Base-by-base conservation (phyloP, 257 asterid genomes). In the Petunia secreta region DNA sequence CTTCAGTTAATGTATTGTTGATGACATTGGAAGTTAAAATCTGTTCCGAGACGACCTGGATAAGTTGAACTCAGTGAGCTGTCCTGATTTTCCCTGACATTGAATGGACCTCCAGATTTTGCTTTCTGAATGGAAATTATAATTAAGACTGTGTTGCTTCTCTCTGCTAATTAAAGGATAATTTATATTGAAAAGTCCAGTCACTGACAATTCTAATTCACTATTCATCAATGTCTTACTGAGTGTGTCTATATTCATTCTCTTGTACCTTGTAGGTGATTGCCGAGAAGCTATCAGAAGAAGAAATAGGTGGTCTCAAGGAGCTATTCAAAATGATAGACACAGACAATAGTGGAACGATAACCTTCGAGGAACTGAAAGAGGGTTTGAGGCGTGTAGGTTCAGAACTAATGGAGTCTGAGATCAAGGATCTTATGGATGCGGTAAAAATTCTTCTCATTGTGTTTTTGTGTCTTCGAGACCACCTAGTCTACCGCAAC, bases 251-350 rank as follows among this genome's bases (percentile, higher is more conserved):
- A 48, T 34, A 50, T 62, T 73, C 77, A 73, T 73, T 73, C 77
- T 73, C 78, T 50, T 73, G 1, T 50, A 48, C 50, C 60, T 73
- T 50, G 71, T 78, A 94, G 98, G 98, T 94, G 25, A 94, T 94
- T 57, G 98, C 98, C 0, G 98, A 94, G 85, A 87, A 90, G 83
- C 88, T 94, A 59, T 94, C 98, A 8, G 98, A 94, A 84, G 98
- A 94, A 80, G 98, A 94, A 87, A 94, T 94, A 41, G 98, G 98
- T 15, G 98, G 98, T 41, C 92, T 94, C 77, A 90, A 90, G 81
- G 97, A 93, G 86, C 80, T 94, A 84, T 94, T 94, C 87, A 93
- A 85, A 85, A 94, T 94, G 98, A 88, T 94, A 82, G 98, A 94
- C 84, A 90, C 98, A 15, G 98, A 94, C 81, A 84, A 87, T 57